phyloP scores from a whole-genome alignment of 495 filamentous ascomycete genomes.

The Penicillium simplicissimum region DNA sequence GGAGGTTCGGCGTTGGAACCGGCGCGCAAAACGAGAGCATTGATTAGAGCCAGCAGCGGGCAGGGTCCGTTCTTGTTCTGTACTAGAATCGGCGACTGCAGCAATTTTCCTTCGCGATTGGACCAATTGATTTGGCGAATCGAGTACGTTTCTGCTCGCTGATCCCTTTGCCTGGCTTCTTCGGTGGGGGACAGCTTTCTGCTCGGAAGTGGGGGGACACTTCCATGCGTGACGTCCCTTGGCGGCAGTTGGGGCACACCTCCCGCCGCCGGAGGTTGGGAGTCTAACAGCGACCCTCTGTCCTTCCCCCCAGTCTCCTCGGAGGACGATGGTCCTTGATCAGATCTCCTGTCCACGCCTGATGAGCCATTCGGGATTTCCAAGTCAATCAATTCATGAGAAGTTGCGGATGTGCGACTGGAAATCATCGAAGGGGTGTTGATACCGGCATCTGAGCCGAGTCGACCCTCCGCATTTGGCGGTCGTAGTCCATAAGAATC shows the following conservation, averaged over 20 bases:
- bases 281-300: not conserved
- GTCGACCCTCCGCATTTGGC: constrained; percentile 14
- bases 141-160: constrained; percentile 66
- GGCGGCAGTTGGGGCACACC: not conserved
- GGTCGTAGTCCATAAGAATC: constrained; percentile 6
- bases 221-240: not conserved
- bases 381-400: constrained; percentile 44
- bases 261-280: not conserved
- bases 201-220: constrained; percentile 4
- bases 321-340: constrained; percentile 18
- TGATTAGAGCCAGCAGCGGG: constrained; percentile 89
- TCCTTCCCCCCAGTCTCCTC: constrained; percentile 10
- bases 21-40: constrained; percentile 82
- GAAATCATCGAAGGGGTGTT: constrained; percentile 31
- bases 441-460: constrained; percentile 25
- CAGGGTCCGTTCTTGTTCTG: constrained; percentile 96
- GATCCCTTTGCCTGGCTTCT: constrained; percentile 41
- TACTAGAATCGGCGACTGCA: constrained; percentile 75
- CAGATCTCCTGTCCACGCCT: constrained; percentile 11
- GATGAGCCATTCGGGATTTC: constrained; percentile 19
- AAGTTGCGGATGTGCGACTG: constrained; percentile 36
- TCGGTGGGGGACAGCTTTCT: constrained; percentile 34
- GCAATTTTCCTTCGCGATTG: constrained; percentile 42
- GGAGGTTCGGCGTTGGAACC: constrained; percentile 62
- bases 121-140: constrained; percentile 69